These are phyloP conservation scores for Hygrocybe punicea DNA, from an alignment of 768 basidiomycete genomes.

Conservation along the genomic window DNA sequence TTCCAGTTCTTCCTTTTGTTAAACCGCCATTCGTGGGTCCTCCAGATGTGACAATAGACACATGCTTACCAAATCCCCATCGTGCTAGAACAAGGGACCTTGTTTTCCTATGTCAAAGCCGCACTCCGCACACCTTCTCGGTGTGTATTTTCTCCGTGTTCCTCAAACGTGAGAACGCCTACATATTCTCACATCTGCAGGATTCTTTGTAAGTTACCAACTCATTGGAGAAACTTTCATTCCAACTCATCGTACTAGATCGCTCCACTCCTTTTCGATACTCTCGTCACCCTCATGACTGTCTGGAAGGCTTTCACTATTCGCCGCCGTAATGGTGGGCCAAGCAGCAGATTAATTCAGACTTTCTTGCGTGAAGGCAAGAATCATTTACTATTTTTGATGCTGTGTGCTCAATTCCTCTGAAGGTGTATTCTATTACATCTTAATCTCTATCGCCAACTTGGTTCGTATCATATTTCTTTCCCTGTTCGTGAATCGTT, in stretches of 20 bases:
- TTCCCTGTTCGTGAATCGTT: neutral
- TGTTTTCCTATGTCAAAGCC: slow-evolving; percentile 81
- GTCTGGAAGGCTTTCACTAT: slow-evolving; percentile 76
- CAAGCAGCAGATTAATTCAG: slow-evolving; percentile 76
- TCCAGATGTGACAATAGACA: neutral
- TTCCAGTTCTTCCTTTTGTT: slow-evolving; percentile 60
- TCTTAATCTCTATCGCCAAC: slow-evolving; percentile 84
- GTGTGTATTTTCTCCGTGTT: slow-evolving; percentile 32
- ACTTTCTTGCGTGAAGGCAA: slow-evolving; percentile 80
- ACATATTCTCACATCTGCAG: neutral
- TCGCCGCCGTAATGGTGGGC: slow-evolving; percentile 68
- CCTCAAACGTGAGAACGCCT: neutral
- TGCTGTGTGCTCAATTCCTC: neutral
- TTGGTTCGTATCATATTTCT: slow-evolving; percentile 42
- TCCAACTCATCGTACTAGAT: slow-evolving; percentile 43
- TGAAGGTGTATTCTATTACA: slow-evolving; percentile 77
- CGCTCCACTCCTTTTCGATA: slow-evolving; percentile 78
- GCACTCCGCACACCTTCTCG: slow-evolving; percentile 77
- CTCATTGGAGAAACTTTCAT: neutral
- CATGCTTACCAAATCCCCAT: neutral
- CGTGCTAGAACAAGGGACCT: slow-evolving; percentile 51
- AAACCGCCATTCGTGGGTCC: slow-evolving; percentile 55
- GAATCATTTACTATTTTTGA: slow-evolving; percentile 8
- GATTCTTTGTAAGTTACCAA: slow-evolving; percentile 7
- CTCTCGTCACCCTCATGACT: slow-evolving; percentile 76